Evolutionary conservation across 2,329 filamentous ascomycete genomes (phyloP), one percentile per base, ranked within the genome.

Genomic region (Colletotrichum tofieldiae): DNA sequence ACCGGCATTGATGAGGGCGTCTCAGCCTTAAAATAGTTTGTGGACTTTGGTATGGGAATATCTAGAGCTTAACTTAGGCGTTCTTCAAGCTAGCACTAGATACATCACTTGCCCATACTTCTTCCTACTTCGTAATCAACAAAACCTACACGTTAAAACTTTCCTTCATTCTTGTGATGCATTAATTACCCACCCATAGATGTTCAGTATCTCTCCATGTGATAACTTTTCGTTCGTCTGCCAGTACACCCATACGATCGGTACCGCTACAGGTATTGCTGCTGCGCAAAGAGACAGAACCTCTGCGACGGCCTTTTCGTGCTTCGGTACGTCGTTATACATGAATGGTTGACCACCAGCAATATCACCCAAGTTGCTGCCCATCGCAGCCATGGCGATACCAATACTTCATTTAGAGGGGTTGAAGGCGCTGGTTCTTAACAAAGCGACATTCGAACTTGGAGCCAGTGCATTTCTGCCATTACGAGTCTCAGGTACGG

Each of bases 231-330:
- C 77, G 1, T 79, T 79, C 32, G 69, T 66, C 20, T 66, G 47
- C 75, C 73, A 72, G 20, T 79, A 79, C 2, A 76, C 54, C 45
- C 72, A 74, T 73, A 78, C 77, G 0, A 77, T 65, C 0, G 59
- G n/a, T 26, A 71, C 14, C 6, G 73, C 75, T 2, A 76, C 73
- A 0, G 74, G 76, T 7, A 78, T 72, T 3, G 70, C 62, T 1
- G 73, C 68, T 1, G 65, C 67, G 16, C 75, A 72, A 16, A 75
- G 43, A 11, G 65, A 23, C 12, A 75, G 41, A 8, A 75, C 65
- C 9, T 65, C 74, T 2, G 70, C 14, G 49, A 75, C 75, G 1
- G 63, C 74, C n/a, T 43, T 68, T 2, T 47, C n/a, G 18, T 75
- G 74, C 23, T 26, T 67, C 12, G 73, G 71, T 2, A 67, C 65